phyloP scores from a whole-genome alignment of 768 basidiomycete species.

The Lyophyllum shimeji region DNA sequence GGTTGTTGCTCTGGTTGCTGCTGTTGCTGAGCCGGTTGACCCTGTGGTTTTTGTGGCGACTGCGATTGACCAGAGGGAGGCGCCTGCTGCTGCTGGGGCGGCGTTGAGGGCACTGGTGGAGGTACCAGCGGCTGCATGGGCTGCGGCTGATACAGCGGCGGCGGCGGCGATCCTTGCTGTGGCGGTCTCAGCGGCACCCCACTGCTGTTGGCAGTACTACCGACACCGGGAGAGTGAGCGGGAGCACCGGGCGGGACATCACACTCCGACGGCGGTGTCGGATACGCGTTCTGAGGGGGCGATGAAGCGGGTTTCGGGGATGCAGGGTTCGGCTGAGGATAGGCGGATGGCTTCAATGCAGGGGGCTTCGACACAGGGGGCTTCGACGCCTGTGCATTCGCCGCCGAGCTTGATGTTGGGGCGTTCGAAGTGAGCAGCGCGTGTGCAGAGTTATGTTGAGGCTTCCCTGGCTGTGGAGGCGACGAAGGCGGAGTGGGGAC shows the following conservation, averaged over 20 bases:
- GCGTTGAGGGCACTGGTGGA: neutral
- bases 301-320: neutral
- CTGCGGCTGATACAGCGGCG: constrained; percentile 9
- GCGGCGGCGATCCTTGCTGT: neutral
- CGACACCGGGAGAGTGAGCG: neutral
- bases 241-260: neutral
- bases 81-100: neutral
- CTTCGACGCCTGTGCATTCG: too few species aligned
- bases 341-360: neutral
- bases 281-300: neutral
- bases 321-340: neutral
- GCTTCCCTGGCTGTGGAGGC: neutral
- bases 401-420: too few species aligned
- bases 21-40: neutral
- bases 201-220: too few species aligned
- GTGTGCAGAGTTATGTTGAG: neutral
- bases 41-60: constrained; percentile 12
- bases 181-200: neutral
- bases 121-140: neutral
- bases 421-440: neutral
- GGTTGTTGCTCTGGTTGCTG: neutral
- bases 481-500: neutral
- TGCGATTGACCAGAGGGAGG: neutral
- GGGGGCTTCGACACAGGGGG: neutral
- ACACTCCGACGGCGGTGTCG: neutral